Percentiles rank a stretch among this genome's conserved stretches.
Evolutionary conservation across 176 grass and related monocot species (phyloP).

Genomic region (barley (Hordeum vulgare)): MorexV3_pseudomolecules_assembly NC_058521.1:425237892-425238391

Average conservation of each 20-base stretch:
- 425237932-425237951: conserved; percentile 84
- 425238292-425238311: conserved; percentile 49
- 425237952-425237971: conserved; percentile 98
- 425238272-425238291: conserved; percentile 22
- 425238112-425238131: neutral
- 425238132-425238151: neutral
- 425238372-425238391: conserved; percentile 96
- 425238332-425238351: conserved; percentile 58
- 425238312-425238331: conserved; percentile 71
- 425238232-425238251: neutral
- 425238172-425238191: neutral
- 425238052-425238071: neutral
- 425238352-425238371: conserved; percentile 83
- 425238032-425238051: neutral
- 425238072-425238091: conserved; percentile 15
- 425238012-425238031: neutral
- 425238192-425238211: neutral
- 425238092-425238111: neutral
- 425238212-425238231: neutral
- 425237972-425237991: conserved; percentile 73
- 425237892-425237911: conserved; percentile 93
- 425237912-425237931: conserved; percentile 64
- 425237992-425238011: conserved; percentile 21
- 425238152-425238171: conserved; percentile 2
- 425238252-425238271: conserved; percentile 3